These are phyloP conservation scores for Xylariaceae sp. DNA, from an alignment of 2,329 filamentous ascomycete species.

Conservation along the genomic window DNA sequence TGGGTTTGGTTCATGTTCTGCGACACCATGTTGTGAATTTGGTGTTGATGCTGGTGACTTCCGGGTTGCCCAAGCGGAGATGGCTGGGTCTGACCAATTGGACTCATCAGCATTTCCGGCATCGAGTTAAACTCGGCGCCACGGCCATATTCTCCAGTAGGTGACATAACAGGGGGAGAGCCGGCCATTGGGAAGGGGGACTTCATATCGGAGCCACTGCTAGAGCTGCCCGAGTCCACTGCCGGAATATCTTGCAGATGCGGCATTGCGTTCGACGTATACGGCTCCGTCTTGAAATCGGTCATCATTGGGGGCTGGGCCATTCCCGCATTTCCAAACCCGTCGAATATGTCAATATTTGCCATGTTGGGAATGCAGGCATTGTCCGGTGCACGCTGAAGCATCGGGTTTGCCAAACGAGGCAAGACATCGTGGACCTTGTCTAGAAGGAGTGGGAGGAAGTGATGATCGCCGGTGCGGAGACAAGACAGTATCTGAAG, in stretches of 20 bases:
- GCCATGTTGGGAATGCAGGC: constrained; percentile 41
- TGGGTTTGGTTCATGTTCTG: constrained; percentile 33
- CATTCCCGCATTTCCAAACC: constrained; percentile 59
- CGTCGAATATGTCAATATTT: constrained; percentile 59
- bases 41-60: constrained; percentile 28
- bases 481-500: constrained; percentile 63
- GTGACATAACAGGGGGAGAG: constrained; percentile 51
- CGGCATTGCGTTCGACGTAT: constrained; percentile 34
- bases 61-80: constrained; percentile 32
- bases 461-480: constrained; percentile 70
- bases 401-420: constrained; percentile 53
- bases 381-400: constrained; percentile 54
- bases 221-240: constrained; percentile 36
- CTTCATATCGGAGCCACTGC: constrained; percentile 39
- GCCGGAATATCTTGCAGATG: constrained; percentile 38
- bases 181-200: constrained; percentile 44
- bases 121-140: constrained; percentile 46
- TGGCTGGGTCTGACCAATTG: constrained; percentile 37
- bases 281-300: constrained; percentile 42
- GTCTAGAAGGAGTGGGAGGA: constrained; percentile 68
- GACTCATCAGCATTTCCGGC: constrained; percentile 50
- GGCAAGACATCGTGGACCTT: constrained; percentile 71
- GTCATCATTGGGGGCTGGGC: constrained; percentile 47
- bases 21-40: constrained; percentile 25
- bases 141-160: constrained; percentile 45